These are phyloP conservation scores for Solanum tarijense DNA, from an alignment of 257 asterid genomes.

Conservation along the genomic window DNA sequence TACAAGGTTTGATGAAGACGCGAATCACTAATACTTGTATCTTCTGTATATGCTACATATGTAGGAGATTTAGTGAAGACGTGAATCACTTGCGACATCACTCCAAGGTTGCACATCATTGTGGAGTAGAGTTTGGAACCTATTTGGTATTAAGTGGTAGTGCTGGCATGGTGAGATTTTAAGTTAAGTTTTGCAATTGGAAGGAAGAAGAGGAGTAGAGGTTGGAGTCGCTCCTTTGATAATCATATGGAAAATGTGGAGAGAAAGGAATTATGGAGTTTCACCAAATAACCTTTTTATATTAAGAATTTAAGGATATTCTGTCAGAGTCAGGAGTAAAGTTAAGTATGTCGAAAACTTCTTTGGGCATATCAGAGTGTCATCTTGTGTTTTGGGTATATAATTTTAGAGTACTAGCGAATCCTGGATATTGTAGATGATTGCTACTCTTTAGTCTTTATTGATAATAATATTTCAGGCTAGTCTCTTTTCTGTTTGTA, in stretches of 20 bases:
- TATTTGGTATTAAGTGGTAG: neutral
- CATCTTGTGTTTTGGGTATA: neutral
- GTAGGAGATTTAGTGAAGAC: neutral
- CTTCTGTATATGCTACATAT: neutral
- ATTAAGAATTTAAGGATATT: neutral
- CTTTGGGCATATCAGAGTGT: neutral
- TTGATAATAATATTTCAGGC: neutral
- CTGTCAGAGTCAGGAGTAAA: neutral
- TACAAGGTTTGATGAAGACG: neutral
- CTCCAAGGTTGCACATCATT: neutral
- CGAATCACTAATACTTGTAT: neutral
- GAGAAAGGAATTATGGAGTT: neutral
- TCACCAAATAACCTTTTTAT: neutral
- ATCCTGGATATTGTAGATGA: neutral
- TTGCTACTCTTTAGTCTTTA: neutral
- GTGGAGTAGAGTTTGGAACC: neutral
- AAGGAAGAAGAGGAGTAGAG: neutral
- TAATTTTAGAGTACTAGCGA: neutral
- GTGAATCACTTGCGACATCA: neutral
- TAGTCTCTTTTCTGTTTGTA: neutral
- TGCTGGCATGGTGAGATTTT: neutral
- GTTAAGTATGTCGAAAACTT: neutral
- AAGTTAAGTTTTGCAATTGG: neutral
- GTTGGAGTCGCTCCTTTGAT: neutral
- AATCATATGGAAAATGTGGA: neutral